These are phyloP conservation scores for Termitomyces sp. DNA, from an alignment of 768 basidiomycete species.

Conservation along the genomic window DNA sequence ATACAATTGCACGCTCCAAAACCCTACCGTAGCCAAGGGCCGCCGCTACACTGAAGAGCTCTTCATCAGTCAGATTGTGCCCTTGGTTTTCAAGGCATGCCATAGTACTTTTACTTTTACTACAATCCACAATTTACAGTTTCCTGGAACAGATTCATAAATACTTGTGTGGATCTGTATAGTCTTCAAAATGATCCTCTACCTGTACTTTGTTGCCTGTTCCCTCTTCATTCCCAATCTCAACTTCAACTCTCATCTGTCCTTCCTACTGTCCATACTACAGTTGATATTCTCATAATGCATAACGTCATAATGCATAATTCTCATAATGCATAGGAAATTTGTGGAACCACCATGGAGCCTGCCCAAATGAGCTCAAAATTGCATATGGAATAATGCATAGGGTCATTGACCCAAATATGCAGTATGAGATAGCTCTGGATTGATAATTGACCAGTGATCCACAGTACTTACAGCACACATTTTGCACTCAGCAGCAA, in stretches of 20 bases:
- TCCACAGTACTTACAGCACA: no score
- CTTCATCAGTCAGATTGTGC: constrained; percentile 45
- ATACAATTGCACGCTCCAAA: constrained; percentile 43
- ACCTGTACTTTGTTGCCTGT: constrained; percentile 10
- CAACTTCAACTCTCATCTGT: constrained; percentile 27
- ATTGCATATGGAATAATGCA: no score
- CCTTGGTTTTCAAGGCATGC: constrained; percentile 39
- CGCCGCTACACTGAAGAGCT: constrained; percentile 42
- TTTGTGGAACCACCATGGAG: no score
- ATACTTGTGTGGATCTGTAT: constrained; percentile 16
- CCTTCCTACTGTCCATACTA: constrained; percentile 11
- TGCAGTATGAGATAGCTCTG: no score
- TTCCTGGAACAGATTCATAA: constrained; percentile 10
- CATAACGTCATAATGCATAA: no score
- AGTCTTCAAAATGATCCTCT: constrained; percentile 14
- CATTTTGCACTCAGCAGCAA: no score
- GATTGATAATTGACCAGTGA: no score
- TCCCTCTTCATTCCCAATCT: constrained; percentile 21
- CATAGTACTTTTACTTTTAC: background rate
- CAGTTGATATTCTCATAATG: no score
- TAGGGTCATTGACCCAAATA: no score
- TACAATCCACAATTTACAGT: background rate
- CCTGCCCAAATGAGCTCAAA: no score
- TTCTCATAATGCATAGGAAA: no score
- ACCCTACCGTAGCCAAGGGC: constrained; percentile 38